Base-by-base conservation (phyloP, 441 rosid genomes). In the Adansonia rubrostipa region DNA sequence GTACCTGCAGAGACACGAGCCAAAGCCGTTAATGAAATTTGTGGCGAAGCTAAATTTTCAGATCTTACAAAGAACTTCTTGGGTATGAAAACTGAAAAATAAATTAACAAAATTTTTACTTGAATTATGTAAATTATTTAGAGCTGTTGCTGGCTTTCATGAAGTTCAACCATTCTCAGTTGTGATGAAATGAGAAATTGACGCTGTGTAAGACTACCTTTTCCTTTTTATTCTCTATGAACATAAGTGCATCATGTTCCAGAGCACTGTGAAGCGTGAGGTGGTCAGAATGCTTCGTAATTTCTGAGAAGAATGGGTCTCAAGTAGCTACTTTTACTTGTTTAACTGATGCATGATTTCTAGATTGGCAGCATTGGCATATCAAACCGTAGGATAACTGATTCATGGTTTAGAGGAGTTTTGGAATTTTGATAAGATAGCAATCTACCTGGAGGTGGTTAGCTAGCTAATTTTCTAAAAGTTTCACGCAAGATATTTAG, bases 21-120 rank as follows among this genome's bases (percentile, higher is more conserved):
- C 14, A 84, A 92, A 78, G 96, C 94, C 71, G 77, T 90, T 45
- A 80, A 76, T 60, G 99, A 93, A 15, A 84, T 92, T 54, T 83
- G 89, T 64, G 84, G 44, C 36, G 70, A 87, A 76, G 93, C 99
- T 40, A 92, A 95, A 88, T 84, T 91, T 79, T 82, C 94, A 0
- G 93, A 89, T 7, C 36, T 81, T 17, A 90, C 93, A 28, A 93
- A 81, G 87, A 90, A 91, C 82, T 93, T 95, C 83, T 88, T 95
- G 77, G 90, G 98, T 93, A 88, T 80, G 91, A 44, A 63, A 50
- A 50, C 71, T 50, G 71, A 70, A 75, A 15, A 8, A 17, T 53
- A 54, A 20, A 40, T 10, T n/a, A 2, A 53, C 28, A 5, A n/a
- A 8, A 1, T 36, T 56, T 36, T 54, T 70, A 13, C 57, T 51